phyloP scores from a whole-genome alignment of 75 land plant genomes.

The Gnetum montanum region DNA sequence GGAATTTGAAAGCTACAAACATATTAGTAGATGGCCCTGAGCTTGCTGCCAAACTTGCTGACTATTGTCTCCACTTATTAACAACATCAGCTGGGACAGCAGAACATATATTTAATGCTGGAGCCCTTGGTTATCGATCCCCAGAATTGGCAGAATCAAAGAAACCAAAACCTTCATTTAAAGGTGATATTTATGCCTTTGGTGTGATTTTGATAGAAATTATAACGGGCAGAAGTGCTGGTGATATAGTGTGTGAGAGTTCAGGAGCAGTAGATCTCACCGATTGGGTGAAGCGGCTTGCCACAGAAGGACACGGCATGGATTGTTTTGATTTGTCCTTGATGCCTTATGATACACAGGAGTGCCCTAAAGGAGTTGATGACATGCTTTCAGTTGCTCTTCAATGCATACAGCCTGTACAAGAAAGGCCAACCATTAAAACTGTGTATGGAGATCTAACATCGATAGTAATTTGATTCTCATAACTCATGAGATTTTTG shows the following conservation, averaged over 20 bases:
- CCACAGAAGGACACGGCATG: constrained; percentile 57
- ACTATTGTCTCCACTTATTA: constrained; percentile 80
- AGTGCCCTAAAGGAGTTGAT: constrained; percentile 62
- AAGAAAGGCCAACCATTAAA: constrained; percentile 69
- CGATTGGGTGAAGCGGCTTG: constrained; percentile 84
- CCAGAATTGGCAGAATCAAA: constrained; percentile 76
- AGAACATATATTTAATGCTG: constrained; percentile 83
- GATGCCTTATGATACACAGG: constrained; percentile 28
- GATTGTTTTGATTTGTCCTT: constrained; percentile 77
- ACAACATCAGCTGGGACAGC: constrained; percentile 82
- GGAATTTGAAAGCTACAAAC: constrained; percentile 94
- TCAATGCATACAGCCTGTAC: constrained; percentile 58
- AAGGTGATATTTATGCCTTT: constrained; percentile 89
- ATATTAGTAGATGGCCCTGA: constrained; percentile 58
- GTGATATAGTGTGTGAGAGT: constrained; percentile 94
- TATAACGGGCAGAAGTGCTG: constrained; percentile 81
- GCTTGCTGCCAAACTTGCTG: constrained; percentile 57
- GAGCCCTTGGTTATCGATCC: constrained; percentile 90
- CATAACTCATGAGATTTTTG: background rate
- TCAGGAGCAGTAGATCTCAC: constrained; percentile 90
- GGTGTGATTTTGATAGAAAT: constrained; percentile 92
- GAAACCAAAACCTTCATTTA: constrained; percentile 73
- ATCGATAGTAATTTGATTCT: constrained; percentile 25
- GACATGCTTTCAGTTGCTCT: constrained; percentile 71
- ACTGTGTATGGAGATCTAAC: constrained; percentile 77